These are phyloP conservation scores for Silene latifolia DNA, from an alignment of 148 eudicot genomes.

Conservation along the genomic window DNA sequence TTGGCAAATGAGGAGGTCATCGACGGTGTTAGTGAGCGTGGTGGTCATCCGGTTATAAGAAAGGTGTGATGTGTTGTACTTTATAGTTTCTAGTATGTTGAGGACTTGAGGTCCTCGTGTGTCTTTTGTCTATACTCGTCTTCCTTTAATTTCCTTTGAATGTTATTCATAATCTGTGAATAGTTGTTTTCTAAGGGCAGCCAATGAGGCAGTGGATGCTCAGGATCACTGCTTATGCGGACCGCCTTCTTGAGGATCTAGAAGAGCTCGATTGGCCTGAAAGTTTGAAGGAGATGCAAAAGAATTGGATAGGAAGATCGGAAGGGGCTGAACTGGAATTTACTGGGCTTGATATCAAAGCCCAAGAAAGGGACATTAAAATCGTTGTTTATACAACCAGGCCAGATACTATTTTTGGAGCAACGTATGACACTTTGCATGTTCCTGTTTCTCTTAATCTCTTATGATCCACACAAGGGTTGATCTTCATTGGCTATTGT, in stretches of 20 bases:
- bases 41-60: constrained; percentile 96
- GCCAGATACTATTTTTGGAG: constrained; percentile 95
- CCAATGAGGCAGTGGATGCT: constrained; percentile 99
- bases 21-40: constrained; percentile 98
- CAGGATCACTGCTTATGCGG: constrained; percentile 96
- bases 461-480: constrained; percentile 1
- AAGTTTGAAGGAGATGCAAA: constrained; percentile 97
- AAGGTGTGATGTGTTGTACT: constrained; percentile 46
- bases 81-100: constrained; percentile 16
- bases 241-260: constrained; percentile 92
- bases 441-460: constrained; percentile 10
- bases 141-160: constrained; percentile 46
- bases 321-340: constrained; percentile 96
- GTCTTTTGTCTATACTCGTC: constrained; percentile 27
- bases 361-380: constrained; percentile 42
- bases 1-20: constrained; percentile 98
- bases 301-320: constrained; percentile 98
- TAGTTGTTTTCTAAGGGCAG: constrained; percentile 89
- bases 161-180: constrained; percentile 76
- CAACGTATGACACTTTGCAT: constrained; percentile 51
- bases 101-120: constrained; percentile 3
- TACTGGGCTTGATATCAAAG: constrained; percentile 45
- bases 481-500: constrained; percentile 22
- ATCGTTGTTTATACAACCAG: constrained; percentile 85
- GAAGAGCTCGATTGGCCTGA: constrained; percentile 99